phyloP scores from a whole-genome alignment of 768 basidiomycete species.

The Melanogaster broomeanus region DNA sequence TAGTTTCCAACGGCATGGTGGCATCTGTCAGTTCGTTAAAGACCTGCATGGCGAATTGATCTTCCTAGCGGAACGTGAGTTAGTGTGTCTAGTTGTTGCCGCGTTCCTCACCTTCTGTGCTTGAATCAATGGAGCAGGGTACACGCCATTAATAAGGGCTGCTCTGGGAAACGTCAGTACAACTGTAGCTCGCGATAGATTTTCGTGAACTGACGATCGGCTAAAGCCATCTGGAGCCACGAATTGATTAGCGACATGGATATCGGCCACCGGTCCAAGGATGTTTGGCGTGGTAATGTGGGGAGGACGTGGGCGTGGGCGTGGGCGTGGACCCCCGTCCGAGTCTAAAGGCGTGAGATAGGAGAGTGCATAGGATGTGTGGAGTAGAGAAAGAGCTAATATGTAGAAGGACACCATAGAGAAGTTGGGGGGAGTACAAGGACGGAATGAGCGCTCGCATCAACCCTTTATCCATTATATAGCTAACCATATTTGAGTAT shows the following conservation, averaged over 20 bases:
- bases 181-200: too few species aligned
- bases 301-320: too few species aligned
- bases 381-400: conserved; percentile 11
- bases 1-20: conserved; percentile 50
- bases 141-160: conserved; percentile 40
- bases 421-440: background rate
- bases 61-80: conserved; percentile 27
- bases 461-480: too few species aligned
- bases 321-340: too few species aligned
- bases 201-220: conserved; percentile 27
- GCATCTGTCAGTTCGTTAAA: conserved; percentile 42
- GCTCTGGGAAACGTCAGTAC: conserved; percentile 22
- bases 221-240: conserved; percentile 47
- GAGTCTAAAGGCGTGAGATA: background rate
- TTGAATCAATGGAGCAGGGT: conserved; percentile 45
- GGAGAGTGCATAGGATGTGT: conserved; percentile 3
- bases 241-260: conserved; percentile 37
- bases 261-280: conserved; percentile 17
- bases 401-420: conserved; percentile 7
- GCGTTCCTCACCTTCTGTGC: conserved; percentile 33
- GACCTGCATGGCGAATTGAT: conserved; percentile 42
- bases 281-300: background rate
- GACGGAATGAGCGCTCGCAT: too few species aligned
- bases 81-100: background rate
- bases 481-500: too few species aligned